phyloP scores from a whole-genome alignment of 225 moss, liverwort and hornwort species.

The Bryum argenteum region DNA sequence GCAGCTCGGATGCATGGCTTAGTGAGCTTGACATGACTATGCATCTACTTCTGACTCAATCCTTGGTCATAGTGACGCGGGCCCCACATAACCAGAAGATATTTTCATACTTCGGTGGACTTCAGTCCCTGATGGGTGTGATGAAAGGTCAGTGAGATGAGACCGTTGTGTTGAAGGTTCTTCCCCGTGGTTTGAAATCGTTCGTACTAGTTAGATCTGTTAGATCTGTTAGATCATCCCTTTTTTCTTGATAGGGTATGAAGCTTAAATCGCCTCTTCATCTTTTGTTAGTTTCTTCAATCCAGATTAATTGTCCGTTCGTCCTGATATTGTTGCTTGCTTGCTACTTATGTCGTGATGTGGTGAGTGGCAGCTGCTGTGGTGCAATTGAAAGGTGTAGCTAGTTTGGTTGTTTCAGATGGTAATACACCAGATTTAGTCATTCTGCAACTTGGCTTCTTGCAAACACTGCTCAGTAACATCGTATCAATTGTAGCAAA shows the following conservation, averaged over 20 bases:
- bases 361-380: constrained; percentile 72
- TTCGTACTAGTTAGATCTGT: constrained; percentile 4
- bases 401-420: constrained; percentile 62
- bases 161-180: constrained; percentile 7
- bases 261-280: background rate
- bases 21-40: constrained; percentile 53
- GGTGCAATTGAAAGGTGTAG: constrained; percentile 75
- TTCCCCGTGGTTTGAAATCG: constrained; percentile 20
- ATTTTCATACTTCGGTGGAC: constrained; percentile 72
- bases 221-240: no score
- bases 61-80: constrained; percentile 63
- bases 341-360: constrained; percentile 25
- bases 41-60: constrained; percentile 54
- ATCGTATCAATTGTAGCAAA: constrained; percentile 75
- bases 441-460: constrained; percentile 51
- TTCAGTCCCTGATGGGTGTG: constrained; percentile 76
- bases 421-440: constrained; percentile 59
- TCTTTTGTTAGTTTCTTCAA: constrained; percentile 21
- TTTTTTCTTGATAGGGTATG: constrained; percentile 3
- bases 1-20: constrained; percentile 60
- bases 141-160: constrained; percentile 70
- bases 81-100: constrained; percentile 70
- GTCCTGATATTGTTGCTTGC: constrained; percentile 26
- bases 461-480: constrained; percentile 61
- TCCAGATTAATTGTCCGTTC: constrained; percentile 14